Evolutionary conservation across 106 monocot species (phyloP), one percentile per base, ranked within the genome.

Genomic region (Acorus gramineus): DNA sequence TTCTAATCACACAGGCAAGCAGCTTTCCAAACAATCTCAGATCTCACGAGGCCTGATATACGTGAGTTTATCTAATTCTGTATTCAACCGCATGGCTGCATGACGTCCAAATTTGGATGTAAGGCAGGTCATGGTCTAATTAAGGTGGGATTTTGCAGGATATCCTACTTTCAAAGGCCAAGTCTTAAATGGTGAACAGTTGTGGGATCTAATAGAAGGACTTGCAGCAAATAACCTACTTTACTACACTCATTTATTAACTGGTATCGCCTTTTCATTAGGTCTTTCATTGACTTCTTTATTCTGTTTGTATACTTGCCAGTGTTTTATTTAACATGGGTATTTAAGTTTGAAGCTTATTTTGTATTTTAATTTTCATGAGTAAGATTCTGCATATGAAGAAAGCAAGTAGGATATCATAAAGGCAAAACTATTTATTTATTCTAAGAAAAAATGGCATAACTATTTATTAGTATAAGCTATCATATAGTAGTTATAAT

Each of bases 1-100:
- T 66, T 98, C 98, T 65, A 98, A 98, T 78, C 92, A 98, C 75
- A 98, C 98, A 88, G 98, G 98, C 79, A 89, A 90, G 84, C 61
- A 74, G 60, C 72, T 83, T 83, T 79, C 68, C 71, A 60, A 73
- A 73, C 69, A 62, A 54, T 70, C 70, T 79, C 69, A 73, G 66
- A 82, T 57, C 64, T 68, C 62, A 65, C 28, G 74, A 78, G 69
- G 62, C 79, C 61, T 57, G 12, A 69, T 70, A 75, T 72, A 64
- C 45, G 72, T 75, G 66, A 66, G 14, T 77, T 75, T 66, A 66
- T 81, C 47, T 73, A 52, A 61, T 72, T 71, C 70, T 81, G 49
- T 63, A 49, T 68, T 53, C 55, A 42, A 61, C 42, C 62, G 47
- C 46, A 64, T 67, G 54, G 52, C 69, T 68, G 44, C 14, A 55